phyloP scores from a whole-genome alignment of 306 rosid genomes.

The Herpetospermum pedunculosum region DNA sequence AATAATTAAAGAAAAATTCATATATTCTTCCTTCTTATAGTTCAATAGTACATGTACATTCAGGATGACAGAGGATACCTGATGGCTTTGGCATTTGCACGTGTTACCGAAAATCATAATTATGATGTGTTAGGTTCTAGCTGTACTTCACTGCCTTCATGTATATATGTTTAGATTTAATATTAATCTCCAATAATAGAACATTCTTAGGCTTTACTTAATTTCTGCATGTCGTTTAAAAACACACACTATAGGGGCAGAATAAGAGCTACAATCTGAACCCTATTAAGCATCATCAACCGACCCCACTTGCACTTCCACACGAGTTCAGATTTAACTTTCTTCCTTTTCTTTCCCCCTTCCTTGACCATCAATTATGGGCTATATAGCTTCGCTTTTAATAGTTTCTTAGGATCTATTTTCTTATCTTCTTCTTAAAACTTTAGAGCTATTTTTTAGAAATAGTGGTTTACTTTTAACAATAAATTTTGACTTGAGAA shows the following conservation, averaged over 20 bases:
- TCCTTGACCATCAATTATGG: background rate
- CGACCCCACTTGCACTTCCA: background rate
- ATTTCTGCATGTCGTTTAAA: background rate
- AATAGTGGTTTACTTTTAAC: background rate
- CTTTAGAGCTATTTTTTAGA: background rate
- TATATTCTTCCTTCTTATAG: background rate
- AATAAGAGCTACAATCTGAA: background rate
- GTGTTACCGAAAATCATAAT: background rate
- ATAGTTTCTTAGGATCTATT: background rate
- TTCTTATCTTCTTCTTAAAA: background rate
- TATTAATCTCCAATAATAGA: background rate
- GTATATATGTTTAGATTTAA: background rate
- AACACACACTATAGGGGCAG: background rate
- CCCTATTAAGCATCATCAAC: background rate
- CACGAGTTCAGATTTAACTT: background rate
- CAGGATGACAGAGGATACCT: background rate
- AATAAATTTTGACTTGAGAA: background rate
- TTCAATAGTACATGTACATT: background rate
- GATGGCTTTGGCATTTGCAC: background rate
- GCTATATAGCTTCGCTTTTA: background rate
- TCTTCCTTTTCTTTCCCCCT: background rate
- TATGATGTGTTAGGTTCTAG: background rate
- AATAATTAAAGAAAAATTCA: background rate
- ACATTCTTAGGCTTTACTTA: background rate
- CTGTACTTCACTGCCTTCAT: background rate